These are phyloP conservation scores for Leishmania martiniquensis DNA, from an alignment of 208 protist species.

Conservation along the genomic window DNA sequence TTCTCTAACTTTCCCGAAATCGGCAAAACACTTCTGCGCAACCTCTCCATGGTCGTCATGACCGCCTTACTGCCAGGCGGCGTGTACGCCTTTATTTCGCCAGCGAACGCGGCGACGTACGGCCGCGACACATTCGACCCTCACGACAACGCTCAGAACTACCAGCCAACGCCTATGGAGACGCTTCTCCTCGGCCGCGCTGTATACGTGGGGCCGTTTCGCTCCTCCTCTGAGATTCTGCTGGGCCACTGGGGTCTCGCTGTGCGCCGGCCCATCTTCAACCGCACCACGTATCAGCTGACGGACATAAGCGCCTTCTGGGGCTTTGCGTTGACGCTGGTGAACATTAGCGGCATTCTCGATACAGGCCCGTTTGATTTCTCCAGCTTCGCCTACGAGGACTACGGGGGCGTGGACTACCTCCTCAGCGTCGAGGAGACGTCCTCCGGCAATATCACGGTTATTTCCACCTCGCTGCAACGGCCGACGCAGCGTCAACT, in stretches of 20 bases:
- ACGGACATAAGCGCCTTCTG: slow-evolving; percentile 48
- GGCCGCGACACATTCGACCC: not conserved
- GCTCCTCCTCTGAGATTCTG: not conserved
- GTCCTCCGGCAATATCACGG: not conserved
- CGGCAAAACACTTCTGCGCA: slow-evolving; percentile 17
- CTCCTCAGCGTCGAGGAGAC: not conserved
- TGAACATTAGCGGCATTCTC: slow-evolving; percentile 48
- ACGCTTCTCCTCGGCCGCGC: slow-evolving; percentile 36
- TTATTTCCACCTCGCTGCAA: not conserved
- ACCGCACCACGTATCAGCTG: slow-evolving; percentile 12
- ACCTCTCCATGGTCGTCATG: slow-evolving; percentile 27
- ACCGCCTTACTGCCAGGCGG: not conserved
- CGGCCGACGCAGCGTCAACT: not conserved
- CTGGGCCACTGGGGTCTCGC: slow-evolving; percentile 32
- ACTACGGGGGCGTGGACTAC: not conserved
- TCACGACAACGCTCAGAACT: not conserved
- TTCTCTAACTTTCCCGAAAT: slow-evolving; percentile 14
- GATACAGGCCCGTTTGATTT: not conserved
- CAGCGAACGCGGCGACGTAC: not conserved
- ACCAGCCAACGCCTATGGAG: not conserved
- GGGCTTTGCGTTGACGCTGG: slow-evolving; percentile 55
- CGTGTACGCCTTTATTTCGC: not conserved
- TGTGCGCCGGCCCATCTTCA: slow-evolving; percentile 58
- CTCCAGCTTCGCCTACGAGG: not conserved
- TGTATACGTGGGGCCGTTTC: slow-evolving; percentile 6